Evolutionary conservation across 345 rosid genomes (phyloP), one percentile per base, ranked within the genome.

Genomic region (Reutealis trisperma): DNA sequence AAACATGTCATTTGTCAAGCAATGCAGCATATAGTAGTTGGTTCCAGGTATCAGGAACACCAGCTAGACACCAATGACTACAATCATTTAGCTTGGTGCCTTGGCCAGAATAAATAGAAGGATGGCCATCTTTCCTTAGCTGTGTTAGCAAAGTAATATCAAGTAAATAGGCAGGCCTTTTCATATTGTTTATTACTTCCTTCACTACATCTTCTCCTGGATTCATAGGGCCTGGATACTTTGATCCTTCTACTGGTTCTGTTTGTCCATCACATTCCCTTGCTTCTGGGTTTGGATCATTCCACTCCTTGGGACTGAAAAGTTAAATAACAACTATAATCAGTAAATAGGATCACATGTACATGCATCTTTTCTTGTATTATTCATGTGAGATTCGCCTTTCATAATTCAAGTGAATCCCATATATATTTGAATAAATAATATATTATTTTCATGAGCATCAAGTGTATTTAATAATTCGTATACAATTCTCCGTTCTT

Each of bases 1-100:
- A 4, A 54, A 16, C 22, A 21, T 58, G 8, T 22, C 34, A 51
- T 19, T 78, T 42, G 11, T 75, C n/a, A 12, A 75, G 21, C 71
- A 55, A 45, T 5, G 66, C 49, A 12, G 86, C 47, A 79, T 89
- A 88, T 22, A 93, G 75, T 15, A 93, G 87, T 73, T 90, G 87
- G 76, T 93, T 93, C 96, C 94, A 93, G 6, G 86, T 74, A 76
- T 91, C 94, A 0, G 93, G 98, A 79, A 87, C 86, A 47, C 98
- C 96, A 1, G 94, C 85, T 2, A 91, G 86, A 72, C 98, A 90
- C 62, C 96, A 93, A 68, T 93, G 98, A 78, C 93, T 89, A 78
- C 96, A 93, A 70, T 93, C 94, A 0, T 55, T 37, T 0, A 76
- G 58, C 1, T 44, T 22, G 6, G 5, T 9, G 52, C 84, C 88